A percentile compares a stretch with the other conserved stretches of the same genome.
Conservation (phyloP, 768 basidiomycete species). For the Favolaschia claudopus region DNA sequence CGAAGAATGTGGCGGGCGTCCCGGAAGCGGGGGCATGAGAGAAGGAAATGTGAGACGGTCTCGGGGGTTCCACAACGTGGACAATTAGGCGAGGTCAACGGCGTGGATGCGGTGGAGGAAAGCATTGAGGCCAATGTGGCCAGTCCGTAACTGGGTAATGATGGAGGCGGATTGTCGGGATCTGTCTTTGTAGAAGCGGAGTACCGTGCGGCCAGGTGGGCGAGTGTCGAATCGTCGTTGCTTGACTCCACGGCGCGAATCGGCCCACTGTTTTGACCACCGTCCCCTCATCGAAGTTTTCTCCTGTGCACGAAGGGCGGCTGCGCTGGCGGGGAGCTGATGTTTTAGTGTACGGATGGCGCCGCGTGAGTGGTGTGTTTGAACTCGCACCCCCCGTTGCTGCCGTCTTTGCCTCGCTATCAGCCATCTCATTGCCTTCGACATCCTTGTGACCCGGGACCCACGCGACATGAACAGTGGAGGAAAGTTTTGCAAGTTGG, state of each 20-base stretch:
- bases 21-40: no score
- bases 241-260: background rate
- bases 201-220: background rate
- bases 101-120: constrained; percentile 25
- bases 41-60: no score
- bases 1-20: no score
- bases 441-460: constrained; percentile 30
- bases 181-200: constrained; percentile 4
- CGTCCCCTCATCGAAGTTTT: background rate
- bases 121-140: constrained; percentile 27
- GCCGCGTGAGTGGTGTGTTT: background rate
- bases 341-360: background rate
- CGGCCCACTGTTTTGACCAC: background rate
- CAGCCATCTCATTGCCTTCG: constrained; percentile 31
- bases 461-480: constrained; percentile 23
- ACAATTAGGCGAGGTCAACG: constrained; percentile 15
- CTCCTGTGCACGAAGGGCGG: constrained; percentile 6
- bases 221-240: background rate
- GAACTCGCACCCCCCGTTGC: constrained; percentile 2
- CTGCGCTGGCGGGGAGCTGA: background rate
- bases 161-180: constrained; percentile 8
- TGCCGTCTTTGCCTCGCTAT: constrained; percentile 29
- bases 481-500: no score
- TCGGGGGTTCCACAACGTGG: constrained; percentile 7
- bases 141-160: constrained; percentile 25